Conservation (phyloP, 805 yeast genomes). For the Yarrowia porcina region DNA sequence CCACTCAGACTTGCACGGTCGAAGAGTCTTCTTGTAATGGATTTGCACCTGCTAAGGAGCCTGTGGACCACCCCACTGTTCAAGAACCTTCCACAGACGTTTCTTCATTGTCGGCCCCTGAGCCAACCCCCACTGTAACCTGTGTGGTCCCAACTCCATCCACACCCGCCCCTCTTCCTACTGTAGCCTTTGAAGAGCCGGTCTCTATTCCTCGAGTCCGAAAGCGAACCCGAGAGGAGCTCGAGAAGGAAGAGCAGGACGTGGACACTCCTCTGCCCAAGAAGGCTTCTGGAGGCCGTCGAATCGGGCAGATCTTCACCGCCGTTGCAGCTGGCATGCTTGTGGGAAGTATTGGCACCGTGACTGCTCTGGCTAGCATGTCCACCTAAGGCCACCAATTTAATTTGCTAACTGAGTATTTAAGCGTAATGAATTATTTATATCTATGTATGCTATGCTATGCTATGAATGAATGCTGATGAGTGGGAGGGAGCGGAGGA, state of each 20-base stretch:
- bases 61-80: background rate
- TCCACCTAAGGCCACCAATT: background rate
- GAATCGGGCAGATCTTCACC: conserved; percentile 17
- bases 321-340: conserved; percentile 28
- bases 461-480: background rate
- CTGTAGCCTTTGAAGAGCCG: background rate
- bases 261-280: background rate
- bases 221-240: conserved; percentile 27
- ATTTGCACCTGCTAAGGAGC: too few relatives aligned
- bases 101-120: background rate
- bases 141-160: too few relatives aligned
- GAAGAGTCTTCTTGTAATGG: background rate
- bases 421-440: background rate
- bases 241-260: conserved; percentile 7
- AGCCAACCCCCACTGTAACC: too few relatives aligned
- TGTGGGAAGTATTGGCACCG: conserved; percentile 30
- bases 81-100: background rate
- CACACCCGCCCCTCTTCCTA: background rate
- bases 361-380: conserved; percentile 29
- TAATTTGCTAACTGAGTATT: conserved; percentile 5
- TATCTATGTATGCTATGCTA: background rate
- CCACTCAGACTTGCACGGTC: background rate
- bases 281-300: background rate
- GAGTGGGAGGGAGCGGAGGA: too few relatives aligned
- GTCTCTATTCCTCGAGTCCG: background rate